Evolutionary conservation across 2,329 filamentous ascomycete species (phyloP).

Genomic region (Bipolaris oryzae): DNA sequence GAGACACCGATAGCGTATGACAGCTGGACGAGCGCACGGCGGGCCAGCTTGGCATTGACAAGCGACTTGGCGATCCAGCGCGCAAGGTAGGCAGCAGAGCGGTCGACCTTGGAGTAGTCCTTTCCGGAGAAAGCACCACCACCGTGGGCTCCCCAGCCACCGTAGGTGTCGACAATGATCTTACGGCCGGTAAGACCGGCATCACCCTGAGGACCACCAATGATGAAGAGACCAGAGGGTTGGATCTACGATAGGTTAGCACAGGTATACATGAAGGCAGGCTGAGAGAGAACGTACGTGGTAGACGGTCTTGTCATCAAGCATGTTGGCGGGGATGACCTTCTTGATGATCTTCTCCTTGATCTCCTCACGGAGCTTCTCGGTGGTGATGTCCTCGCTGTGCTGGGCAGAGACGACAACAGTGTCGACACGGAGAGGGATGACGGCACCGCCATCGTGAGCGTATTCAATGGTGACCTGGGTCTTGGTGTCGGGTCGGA

Average conservation of each 20-base stretch:
- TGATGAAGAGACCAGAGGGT: slow-evolving; percentile 98
- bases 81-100: slow-evolving; percentile 94
- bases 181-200: slow-evolving; percentile 98
- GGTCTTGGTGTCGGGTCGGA: slow-evolving; percentile 98
- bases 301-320: slow-evolving; percentile 93
- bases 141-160: slow-evolving; percentile 99
- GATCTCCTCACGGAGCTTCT: slow-evolving; percentile 92
- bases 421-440: slow-evolving; percentile 92
- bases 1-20: slow-evolving; percentile 99
- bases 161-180: slow-evolving; percentile 99
- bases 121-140: slow-evolving; percentile 99
- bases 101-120: slow-evolving; percentile 99
- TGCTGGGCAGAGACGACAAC: slow-evolving; percentile 97
- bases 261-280: background rate
- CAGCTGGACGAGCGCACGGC: slow-evolving; percentile 93
- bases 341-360: slow-evolving; percentile 96
- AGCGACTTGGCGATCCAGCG: slow-evolving; percentile 99
- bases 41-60: slow-evolving; percentile 84
- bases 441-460: slow-evolving; percentile 91
- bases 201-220: slow-evolving; percentile 98
- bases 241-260: slow-evolving; percentile 67
- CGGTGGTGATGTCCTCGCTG: slow-evolving; percentile 83
- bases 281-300: slow-evolving; percentile 66
- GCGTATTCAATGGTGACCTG: slow-evolving; percentile 99
- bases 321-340: slow-evolving; percentile 89